Percentiles rank a stretch among this genome's conserved stretches.
These are phyloP conservation scores for Aspergillus intermedius DNA, from an alignment of 2,329 filamentous ascomycete genomes.

Conservation along the genomic window DNA sequence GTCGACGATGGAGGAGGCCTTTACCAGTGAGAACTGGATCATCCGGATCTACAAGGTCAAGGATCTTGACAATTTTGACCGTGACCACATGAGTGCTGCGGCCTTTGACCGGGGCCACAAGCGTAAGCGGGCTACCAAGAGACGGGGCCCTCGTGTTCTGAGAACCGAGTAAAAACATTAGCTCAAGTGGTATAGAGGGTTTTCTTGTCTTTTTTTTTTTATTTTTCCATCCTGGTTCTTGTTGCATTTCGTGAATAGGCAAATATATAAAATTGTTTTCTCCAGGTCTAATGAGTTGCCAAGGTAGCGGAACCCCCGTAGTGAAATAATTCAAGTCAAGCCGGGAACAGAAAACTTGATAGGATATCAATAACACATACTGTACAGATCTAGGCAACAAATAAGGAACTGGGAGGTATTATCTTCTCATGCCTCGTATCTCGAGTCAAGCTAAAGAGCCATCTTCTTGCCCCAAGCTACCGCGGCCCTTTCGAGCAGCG, in stretches of 20 bases:
- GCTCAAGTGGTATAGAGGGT: not conserved
- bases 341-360: not conserved
- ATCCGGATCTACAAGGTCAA: conserved; percentile 99
- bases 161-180: conserved; percentile 32
- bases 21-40: conserved; percentile 99
- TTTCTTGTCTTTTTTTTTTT: conserved; percentile 4
- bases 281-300: not conserved
- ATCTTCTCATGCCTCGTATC: not conserved
- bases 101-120: conserved; percentile 49
- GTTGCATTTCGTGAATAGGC: conserved; percentile 7
- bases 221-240: conserved; percentile 7
- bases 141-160: conserved; percentile 38
- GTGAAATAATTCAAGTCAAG: not conserved
- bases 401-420: not conserved
- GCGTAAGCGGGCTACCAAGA: conserved; percentile 44
- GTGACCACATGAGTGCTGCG: conserved; percentile 66
- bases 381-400: not conserved
- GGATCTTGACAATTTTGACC: conserved; percentile 90
- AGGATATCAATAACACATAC: conserved; percentile 1
- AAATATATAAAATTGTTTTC: conserved; percentile 7
- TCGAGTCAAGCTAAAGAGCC: not conserved
- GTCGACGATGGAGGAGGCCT: conserved; percentile 88
- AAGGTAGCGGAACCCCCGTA: not conserved
- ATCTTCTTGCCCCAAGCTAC: not conserved
- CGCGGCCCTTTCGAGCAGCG: too few species aligned